Conservation (phyloP, 2,329 filamentous ascomycete genomes). For the Lanzia echinophila region DNA sequence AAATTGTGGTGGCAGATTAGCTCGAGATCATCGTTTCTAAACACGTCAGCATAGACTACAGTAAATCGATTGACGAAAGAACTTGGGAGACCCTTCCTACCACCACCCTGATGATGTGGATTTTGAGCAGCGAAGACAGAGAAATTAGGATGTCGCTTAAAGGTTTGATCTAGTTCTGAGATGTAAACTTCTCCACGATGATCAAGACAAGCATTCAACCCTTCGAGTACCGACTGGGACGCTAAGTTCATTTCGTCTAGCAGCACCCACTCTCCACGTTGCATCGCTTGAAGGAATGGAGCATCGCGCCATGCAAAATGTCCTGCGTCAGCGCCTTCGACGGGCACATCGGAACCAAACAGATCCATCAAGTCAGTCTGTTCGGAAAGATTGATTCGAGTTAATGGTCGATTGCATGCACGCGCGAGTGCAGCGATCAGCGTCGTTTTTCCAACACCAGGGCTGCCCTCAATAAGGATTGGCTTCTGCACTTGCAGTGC, state of each 20-base stretch:
- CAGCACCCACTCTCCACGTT: conserved; percentile 91
- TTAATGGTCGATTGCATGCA: conserved; percentile 73
- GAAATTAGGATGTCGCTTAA: conserved; percentile 82
- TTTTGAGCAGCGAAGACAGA: conserved; percentile 97
- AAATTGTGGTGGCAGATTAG: conserved; percentile 77
- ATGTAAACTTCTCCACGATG: conserved; percentile 95
- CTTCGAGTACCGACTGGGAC: conserved; percentile 93
- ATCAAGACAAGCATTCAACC: conserved; percentile 91
- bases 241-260: conserved; percentile 98
- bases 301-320: conserved; percentile 95
- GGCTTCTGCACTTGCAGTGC: conserved; percentile 86
- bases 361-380: conserved; percentile 97
- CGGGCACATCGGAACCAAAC: conserved; percentile 92
- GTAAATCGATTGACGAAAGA: conserved; percentile 98
- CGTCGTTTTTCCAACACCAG: conserved; percentile 97
- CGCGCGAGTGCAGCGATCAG: conserved; percentile 78
- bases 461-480: conserved; percentile 89
- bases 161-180: conserved; percentile 89
- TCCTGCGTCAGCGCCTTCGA: conserved; percentile 85
- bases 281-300: conserved; percentile 93
- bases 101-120: conserved; percentile 93
- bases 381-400: conserved; percentile 93
- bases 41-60: conserved; percentile 92
- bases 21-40: conserved; percentile 72
- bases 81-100: conserved; percentile 85